Percentiles rank a stretch among this genome's conserved stretches.
phyloP scores from a whole-genome alignment of 2,329 filamentous ascomycete species.

The Acrocalymma vagum region DNA sequence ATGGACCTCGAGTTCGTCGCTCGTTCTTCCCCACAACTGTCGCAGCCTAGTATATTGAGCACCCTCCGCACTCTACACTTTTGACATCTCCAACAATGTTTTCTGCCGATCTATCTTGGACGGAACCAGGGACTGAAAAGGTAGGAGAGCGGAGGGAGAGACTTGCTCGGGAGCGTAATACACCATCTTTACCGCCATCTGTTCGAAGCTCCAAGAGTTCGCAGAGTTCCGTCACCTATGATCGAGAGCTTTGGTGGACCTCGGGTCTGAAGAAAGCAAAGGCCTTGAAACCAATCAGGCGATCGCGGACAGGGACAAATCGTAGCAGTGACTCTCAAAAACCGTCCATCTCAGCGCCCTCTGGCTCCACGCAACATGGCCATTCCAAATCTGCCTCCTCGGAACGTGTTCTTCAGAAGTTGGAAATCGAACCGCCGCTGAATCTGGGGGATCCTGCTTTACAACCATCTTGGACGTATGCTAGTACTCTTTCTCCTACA shows the following conservation, averaged over 20 bases:
- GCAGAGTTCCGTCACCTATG: slow-evolving; percentile 32
- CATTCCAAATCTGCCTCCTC: slow-evolving; percentile 1
- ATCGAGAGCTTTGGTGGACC: slow-evolving; percentile 43
- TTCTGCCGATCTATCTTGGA: slow-evolving; percentile 49
- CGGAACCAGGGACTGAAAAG: slow-evolving; percentile 40
- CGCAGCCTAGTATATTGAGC: slow-evolving; percentile 25
- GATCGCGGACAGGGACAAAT: slow-evolving; percentile 26
- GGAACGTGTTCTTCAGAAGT: slow-evolving; percentile 10
- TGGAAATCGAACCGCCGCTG: slow-evolving; percentile 13
- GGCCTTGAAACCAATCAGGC: slow-evolving; percentile 27
- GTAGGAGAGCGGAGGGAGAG: slow-evolving; percentile 48
- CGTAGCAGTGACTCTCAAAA: slow-evolving; percentile 23
- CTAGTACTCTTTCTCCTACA: slow-evolving; percentile 35
- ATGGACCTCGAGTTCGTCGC: slow-evolving; percentile 18
- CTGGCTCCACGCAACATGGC: background rate
- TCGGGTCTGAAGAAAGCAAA: slow-evolving; percentile 43
- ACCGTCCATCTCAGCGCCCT: slow-evolving; percentile 10
- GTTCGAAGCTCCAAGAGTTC: slow-evolving; percentile 35
- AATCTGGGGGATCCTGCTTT: slow-evolving; percentile 33
- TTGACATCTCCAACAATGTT: slow-evolving; percentile 40
- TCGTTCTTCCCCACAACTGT: slow-evolving; percentile 21
- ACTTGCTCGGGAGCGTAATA: slow-evolving; percentile 36
- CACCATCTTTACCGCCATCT: slow-evolving; percentile 27
- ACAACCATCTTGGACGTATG: slow-evolving; percentile 41
- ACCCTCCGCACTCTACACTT: slow-evolving; percentile 14